Conservation (phyloP, 2,329 filamentous ascomycete genomes). For the Ascochyta viciae-villosae region DNA sequence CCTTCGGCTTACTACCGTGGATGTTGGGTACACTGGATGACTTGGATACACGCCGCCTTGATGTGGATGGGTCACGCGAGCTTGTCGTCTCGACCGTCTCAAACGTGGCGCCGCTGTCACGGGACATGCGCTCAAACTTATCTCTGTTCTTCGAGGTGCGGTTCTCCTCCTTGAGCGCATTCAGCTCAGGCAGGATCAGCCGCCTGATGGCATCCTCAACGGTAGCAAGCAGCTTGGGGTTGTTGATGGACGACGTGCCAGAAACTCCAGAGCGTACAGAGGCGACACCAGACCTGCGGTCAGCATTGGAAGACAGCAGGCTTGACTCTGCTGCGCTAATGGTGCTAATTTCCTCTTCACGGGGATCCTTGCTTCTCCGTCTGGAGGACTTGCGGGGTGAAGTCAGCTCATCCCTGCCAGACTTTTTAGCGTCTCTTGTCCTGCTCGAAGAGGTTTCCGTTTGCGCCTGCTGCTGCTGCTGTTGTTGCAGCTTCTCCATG, state of each 20-base stretch:
- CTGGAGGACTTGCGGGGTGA: conserved; percentile 43
- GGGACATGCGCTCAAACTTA: conserved; percentile 68
- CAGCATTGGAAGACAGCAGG: conserved; percentile 65
- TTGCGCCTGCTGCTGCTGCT: conserved; percentile 61
- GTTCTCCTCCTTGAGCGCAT: conserved; percentile 88
- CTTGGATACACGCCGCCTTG: conserved; percentile 64
- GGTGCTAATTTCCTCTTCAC: conserved; percentile 50
- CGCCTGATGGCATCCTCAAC: conserved; percentile 93
- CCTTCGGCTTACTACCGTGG: conserved; percentile 62
- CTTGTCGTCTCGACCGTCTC: conserved; percentile 67
- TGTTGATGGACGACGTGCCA: conserved; percentile 78
- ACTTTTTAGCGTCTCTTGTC: conserved; percentile 26
- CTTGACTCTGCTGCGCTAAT: conserved; percentile 66
- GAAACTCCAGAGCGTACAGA: conserved; percentile 65
- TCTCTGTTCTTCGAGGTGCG: conserved; percentile 75
- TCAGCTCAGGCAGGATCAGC: conserved; percentile 88
- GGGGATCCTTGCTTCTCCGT: conserved; percentile 55
- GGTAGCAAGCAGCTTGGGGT: conserved; percentile 86
- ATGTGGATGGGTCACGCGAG: conserved; percentile 53
- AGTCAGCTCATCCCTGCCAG: conserved; percentile 38
- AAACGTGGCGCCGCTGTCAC: conserved; percentile 50
- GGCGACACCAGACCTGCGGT: conserved; percentile 62
- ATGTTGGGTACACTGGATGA: conserved; percentile 68
- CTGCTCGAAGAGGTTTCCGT: conserved; percentile 49
- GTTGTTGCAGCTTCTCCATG: conserved; percentile 68